A percentile compares a stretch with the other conserved stretches of the same genome.
These are phyloP conservation scores for Gamsiella multidivaricata DNA, from an alignment of 192 early-diverging fungal genomes.

Conservation along the genomic window DNA sequence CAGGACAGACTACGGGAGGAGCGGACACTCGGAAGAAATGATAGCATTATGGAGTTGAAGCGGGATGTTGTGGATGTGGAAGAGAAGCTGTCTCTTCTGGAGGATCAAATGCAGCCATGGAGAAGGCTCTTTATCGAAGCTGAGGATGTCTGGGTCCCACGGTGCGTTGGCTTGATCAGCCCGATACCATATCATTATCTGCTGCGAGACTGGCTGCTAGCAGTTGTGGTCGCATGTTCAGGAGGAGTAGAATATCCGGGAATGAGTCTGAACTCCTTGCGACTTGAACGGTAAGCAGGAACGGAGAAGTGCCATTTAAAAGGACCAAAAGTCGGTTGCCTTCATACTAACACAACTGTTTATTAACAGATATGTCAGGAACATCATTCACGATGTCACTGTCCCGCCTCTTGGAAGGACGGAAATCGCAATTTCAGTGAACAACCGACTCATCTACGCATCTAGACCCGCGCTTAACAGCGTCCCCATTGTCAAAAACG, in stretches of 20 bases:
- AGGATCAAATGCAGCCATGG: conserved; percentile 71
- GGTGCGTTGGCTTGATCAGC: conserved; percentile 76
- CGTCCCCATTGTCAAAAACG: conserved; percentile 80
- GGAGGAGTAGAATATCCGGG: conserved; percentile 62
- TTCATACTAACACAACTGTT: no score
- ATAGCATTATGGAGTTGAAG: conserved; percentile 17
- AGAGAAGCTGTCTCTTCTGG: conserved; percentile 75
- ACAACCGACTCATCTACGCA: conserved; percentile 69
- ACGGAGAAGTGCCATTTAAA: no score
- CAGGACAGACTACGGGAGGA: conserved; percentile 26
- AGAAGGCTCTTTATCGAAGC: conserved; percentile 62
- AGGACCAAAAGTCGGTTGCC: no score
- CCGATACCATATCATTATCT: conserved; percentile 80
- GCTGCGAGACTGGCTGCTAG: conserved; percentile 81
- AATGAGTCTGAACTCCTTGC: conserved; percentile 41
- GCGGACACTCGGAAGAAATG: conserved; percentile 21
- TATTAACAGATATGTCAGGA: conserved; percentile 61
- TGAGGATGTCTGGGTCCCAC: conserved; percentile 76
- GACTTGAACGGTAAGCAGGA: conserved; percentile 73
- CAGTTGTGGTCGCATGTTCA: conserved; percentile 64
- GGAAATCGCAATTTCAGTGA: conserved; percentile 76
- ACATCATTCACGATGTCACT: conserved; percentile 79
- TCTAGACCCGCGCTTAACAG: conserved; percentile 81
- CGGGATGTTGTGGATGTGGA: conserved; percentile 61
- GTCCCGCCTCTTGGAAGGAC: conserved; percentile 83